phyloP scores from a whole-genome alignment of 371 early-diverging fungal species.

The Coemansia sp. region DNA sequence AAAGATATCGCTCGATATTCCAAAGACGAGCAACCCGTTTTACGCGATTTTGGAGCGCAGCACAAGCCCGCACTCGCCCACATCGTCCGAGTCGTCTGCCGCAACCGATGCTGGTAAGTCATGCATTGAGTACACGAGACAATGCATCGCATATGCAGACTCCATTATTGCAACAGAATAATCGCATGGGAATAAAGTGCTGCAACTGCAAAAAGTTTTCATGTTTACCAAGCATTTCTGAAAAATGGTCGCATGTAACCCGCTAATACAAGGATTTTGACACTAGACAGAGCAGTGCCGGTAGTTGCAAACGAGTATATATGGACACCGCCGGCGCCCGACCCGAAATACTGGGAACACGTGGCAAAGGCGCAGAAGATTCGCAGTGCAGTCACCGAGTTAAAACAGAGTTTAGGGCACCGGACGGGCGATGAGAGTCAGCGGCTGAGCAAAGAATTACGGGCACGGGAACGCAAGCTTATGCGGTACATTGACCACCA shows the following conservation, averaged over 20 bases:
- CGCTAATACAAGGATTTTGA: neutral
- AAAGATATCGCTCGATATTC: slow-evolving; percentile 8
- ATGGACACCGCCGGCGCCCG: slow-evolving; percentile 38
- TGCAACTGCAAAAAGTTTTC: neutral
- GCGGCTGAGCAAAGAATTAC: slow-evolving; percentile 17
- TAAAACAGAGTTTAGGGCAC: slow-evolving; percentile 12
- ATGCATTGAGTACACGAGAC: neutral
- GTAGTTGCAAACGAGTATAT: slow-evolving; percentile 5
- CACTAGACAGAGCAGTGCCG: neutral
- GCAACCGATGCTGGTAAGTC: slow-evolving; percentile 5
- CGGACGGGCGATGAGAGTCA: slow-evolving; percentile 6
- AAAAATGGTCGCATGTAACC: neutral
- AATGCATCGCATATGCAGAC: neutral
- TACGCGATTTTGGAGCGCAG: slow-evolving; percentile 19
- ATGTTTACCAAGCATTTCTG: neutral
- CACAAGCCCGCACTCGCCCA: slow-evolving; percentile 15
- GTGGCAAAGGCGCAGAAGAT: slow-evolving; percentile 42
- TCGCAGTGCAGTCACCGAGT: slow-evolving; percentile 14
- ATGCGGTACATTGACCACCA: slow-evolving; percentile 38
- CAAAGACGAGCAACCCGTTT: slow-evolving; percentile 12
- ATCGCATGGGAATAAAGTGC: neutral
- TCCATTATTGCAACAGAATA: neutral
- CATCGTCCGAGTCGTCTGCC: slow-evolving; percentile 15
- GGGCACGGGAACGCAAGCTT: slow-evolving; percentile 30
- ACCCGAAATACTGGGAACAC: slow-evolving; percentile 44